These are phyloP conservation scores for California macrophylla DNA, from an alignment of 441 rosid genomes.

Conservation along the genomic window DNA sequence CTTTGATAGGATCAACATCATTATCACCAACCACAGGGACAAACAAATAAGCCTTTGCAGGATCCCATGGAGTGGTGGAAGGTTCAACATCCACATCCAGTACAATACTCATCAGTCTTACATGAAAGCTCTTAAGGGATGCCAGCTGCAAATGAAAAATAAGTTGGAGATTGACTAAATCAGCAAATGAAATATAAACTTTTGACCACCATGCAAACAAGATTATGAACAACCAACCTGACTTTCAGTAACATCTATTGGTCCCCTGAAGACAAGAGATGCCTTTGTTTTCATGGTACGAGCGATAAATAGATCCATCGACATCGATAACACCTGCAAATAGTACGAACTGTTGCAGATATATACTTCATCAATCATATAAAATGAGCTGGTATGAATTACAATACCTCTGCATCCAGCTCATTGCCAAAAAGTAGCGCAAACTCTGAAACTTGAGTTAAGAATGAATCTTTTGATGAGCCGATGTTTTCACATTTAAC, in stretches of 20 bases:
- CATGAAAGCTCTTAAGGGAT: conserved; percentile 87
- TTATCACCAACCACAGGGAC: conserved; percentile 80
- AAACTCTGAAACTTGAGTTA: conserved; percentile 78
- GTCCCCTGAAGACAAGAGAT: conserved; percentile 84
- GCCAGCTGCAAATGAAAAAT: conserved; percentile 61
- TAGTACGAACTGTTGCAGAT: conserved; percentile 8
- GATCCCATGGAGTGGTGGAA: conserved; percentile 99
- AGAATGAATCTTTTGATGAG: conserved; percentile 77
- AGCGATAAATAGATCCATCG: conserved; percentile 99
- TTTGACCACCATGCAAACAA: conserved; percentile 12
- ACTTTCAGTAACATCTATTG: conserved; percentile 55
- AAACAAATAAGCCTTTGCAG: conserved; percentile 95
- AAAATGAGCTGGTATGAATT: conserved; percentile 8
- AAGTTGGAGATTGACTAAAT: conserved; percentile 9
- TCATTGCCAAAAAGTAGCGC: conserved; percentile 92
- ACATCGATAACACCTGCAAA: conserved; percentile 97
- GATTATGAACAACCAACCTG: conserved; percentile 44
- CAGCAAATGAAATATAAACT: background rate
- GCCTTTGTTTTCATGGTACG: conserved; percentile 97
- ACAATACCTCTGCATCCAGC: conserved; percentile 99
- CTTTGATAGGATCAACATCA: conserved; percentile 56
- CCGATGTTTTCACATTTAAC: conserved; percentile 59
- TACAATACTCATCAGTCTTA: conserved; percentile 97
- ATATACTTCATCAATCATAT: conserved; percentile 9
- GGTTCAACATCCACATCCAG: conserved; percentile 99